Evolutionary conservation across 768 basidiomycete genomes (phyloP).

Genomic region (Hygrocybe punicea): DNA sequence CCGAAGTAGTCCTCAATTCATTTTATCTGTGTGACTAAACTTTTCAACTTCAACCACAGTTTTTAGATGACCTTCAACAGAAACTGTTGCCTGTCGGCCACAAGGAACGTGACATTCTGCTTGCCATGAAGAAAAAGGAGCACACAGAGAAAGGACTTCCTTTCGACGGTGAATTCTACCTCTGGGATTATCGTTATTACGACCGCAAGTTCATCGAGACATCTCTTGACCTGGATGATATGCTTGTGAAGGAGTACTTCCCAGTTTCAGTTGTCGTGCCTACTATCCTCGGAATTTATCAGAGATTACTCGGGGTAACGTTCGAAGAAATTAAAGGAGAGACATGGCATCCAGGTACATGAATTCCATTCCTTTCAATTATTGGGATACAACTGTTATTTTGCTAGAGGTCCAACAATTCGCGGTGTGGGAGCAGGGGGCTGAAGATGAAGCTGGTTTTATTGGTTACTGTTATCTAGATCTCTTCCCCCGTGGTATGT

Average conservation of each 20-base stretch:
- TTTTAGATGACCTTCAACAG: constrained; percentile 69
- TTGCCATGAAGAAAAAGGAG: constrained; percentile 74
- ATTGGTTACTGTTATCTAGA: constrained; percentile 87
- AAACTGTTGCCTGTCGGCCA: constrained; percentile 71
- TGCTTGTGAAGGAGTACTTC: constrained; percentile 84
- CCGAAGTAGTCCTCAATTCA: constrained; percentile 43
- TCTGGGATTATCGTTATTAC: constrained; percentile 84
- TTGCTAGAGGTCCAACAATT: constrained; percentile 74
- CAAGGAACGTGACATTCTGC: constrained; percentile 63
- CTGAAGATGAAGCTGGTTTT: constrained; percentile 67
- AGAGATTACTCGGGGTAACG: constrained; percentile 71
- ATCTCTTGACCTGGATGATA: constrained; percentile 68
- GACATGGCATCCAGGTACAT: constrained; percentile 76
- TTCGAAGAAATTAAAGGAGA: constrained; percentile 62
- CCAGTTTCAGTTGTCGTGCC: constrained; percentile 82
- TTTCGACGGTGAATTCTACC: constrained; percentile 69
- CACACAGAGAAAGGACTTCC: constrained; percentile 55
- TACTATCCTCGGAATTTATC: constrained; percentile 78
- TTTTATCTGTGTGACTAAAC: neutral
- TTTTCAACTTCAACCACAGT: constrained; percentile 41
- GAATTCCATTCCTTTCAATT: neutral
- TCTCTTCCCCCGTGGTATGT: constrained; percentile 74
- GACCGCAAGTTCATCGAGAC: constrained; percentile 65
- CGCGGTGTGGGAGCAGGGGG: constrained; percentile 78
- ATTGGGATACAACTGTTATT: constrained; percentile 2